Evolutionary conservation across 805 yeast species (phyloP).

Genomic region (Saturnispora bothae): DNA sequence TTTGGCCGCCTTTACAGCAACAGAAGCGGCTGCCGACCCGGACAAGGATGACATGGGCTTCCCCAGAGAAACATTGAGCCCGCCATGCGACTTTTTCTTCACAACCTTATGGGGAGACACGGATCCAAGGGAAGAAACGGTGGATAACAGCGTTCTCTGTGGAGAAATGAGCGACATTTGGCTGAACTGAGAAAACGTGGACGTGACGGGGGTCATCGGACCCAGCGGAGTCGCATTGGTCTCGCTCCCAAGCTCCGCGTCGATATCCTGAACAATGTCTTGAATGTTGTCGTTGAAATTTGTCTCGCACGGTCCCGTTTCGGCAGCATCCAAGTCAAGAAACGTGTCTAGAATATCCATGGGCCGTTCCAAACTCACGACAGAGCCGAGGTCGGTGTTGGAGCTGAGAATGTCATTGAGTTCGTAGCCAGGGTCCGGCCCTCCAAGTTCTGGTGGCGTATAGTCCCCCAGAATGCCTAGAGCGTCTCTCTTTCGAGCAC

Average conservation of each 20-base stretch:
- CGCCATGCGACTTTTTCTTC: no score
- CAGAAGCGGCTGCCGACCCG: not conserved
- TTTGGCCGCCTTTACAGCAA: constrained; percentile 6
- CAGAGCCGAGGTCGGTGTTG: not conserved
- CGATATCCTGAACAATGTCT: no score
- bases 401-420: not conserved
- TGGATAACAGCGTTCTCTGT: no score
- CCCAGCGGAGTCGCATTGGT: no score
- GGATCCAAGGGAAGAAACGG: no score
- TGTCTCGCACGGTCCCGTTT: not conserved
- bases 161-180: no score
- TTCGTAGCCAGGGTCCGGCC: not conserved
- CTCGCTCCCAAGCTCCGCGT: no score
- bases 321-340: not conserved
- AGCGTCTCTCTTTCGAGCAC: not conserved
- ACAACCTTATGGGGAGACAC: no score
- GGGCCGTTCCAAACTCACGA: not conserved
- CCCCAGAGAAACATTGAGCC: no score
- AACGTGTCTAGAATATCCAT: not conserved
- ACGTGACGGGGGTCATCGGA: no score
- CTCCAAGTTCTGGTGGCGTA: not conserved
- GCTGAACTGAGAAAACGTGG: no score
- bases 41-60: not conserved
- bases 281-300: no score
- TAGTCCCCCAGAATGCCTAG: not conserved